phyloP scores from a whole-genome alignment of 441 rosid genomes.

The Adansonia rubrostipa region DNA sequence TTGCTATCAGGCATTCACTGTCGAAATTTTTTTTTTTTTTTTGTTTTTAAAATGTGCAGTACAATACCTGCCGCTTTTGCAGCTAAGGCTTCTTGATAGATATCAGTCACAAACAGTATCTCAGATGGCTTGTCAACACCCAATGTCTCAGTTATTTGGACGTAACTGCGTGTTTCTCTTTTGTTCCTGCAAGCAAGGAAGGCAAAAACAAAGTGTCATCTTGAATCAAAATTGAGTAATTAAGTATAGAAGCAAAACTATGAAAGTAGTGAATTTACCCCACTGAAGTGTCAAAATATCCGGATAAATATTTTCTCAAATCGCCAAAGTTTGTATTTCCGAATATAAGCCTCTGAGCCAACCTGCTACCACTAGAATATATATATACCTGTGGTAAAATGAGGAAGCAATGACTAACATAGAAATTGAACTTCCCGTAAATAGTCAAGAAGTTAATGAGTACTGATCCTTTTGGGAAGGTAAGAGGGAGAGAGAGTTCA shows the following conservation, averaged over 20 bases:
- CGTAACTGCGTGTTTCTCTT: conserved; percentile 72
- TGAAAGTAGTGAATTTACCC: conserved; percentile 52
- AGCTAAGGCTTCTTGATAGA: conserved; percentile 87
- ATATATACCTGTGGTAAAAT: conserved; percentile 67
- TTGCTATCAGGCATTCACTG: neutral
- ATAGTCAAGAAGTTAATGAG: neutral
- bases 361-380: conserved; percentile 95
- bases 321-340: conserved; percentile 83
- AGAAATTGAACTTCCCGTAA: neutral
- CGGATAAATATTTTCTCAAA: conserved; percentile 79
- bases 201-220: neutral
- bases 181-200: conserved; percentile 64
- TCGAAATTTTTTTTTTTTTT: neutral
- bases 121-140: conserved; percentile 86
- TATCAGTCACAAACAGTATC: conserved; percentile 79
- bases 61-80: conserved; percentile 84
- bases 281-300: conserved; percentile 83
- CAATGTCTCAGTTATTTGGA: conserved; percentile 69
- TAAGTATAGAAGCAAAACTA: neutral
- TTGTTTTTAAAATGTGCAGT: neutral
- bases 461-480: neutral
- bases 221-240: conserved; percentile 1
- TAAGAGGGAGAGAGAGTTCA: neutral
- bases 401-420: conserved; percentile 11
- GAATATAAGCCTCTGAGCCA: conserved; percentile 89